A percentile compares a stretch with the other conserved stretches of the same genome.
phyloP scores from a whole-genome alignment of 805 yeast genomes.

The Candida mattraensis region DNA sequence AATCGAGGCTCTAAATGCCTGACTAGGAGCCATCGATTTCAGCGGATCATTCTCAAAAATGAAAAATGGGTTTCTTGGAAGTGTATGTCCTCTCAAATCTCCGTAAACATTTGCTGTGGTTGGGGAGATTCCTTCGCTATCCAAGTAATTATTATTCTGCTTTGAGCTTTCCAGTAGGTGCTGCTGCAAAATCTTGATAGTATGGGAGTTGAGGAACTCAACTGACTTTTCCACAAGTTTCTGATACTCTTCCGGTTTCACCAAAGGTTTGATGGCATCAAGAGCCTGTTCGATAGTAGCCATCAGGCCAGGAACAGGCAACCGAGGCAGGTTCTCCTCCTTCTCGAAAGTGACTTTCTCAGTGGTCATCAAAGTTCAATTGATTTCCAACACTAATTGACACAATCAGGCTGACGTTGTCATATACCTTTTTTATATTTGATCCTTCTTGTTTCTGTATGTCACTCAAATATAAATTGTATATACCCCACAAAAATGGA shows the following conservation, averaged over 20 bases:
- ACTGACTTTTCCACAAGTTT: constrained; percentile 44
- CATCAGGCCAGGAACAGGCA: constrained; percentile 61
- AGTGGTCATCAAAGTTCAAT: constrained; percentile 7
- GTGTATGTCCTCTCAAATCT: constrained; percentile 60
- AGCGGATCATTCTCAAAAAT: constrained; percentile 75
- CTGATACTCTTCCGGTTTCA: constrained; percentile 50
- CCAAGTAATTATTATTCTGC: constrained; percentile 51
- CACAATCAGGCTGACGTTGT: too few relatives aligned
- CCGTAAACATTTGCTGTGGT: constrained; percentile 62
- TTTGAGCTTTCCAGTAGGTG: constrained; percentile 50
- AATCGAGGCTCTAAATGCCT: constrained; percentile 66
- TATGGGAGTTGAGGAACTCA: constrained; percentile 43
- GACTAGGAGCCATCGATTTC: constrained; percentile 56
- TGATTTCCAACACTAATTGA: background rate
- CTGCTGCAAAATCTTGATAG: constrained; percentile 48
- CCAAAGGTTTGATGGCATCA: constrained; percentile 58
- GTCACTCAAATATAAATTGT: too few relatives aligned
- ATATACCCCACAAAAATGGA: too few relatives aligned
- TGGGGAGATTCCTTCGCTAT: constrained; percentile 44
- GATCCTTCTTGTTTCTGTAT: too few relatives aligned
- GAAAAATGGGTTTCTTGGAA: constrained; percentile 78
- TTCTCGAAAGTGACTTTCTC: constrained; percentile 35
- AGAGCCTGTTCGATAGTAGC: constrained; percentile 53
- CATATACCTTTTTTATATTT: too few relatives aligned
- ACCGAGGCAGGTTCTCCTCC: constrained; percentile 48